These are phyloP conservation scores for Rhizopogon roseolus DNA, from an alignment of 768 basidiomycete genomes.

Conservation along the genomic window DNA sequence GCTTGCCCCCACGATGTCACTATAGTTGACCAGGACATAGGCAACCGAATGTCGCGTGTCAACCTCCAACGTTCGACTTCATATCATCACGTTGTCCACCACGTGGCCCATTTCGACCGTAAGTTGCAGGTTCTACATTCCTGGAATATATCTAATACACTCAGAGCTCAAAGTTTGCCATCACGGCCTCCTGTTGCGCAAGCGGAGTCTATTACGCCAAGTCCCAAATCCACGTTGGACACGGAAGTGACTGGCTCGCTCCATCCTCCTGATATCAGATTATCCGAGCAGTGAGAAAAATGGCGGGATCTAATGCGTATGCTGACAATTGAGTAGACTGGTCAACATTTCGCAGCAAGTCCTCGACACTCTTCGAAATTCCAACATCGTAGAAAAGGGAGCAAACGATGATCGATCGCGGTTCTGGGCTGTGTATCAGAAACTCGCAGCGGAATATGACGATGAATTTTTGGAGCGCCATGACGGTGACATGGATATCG, in stretches of 20 bases:
- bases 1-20: neutral
- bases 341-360: neutral
- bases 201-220: neutral
- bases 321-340: neutral
- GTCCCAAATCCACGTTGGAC: neutral
- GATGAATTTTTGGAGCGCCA: neutral
- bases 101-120: neutral
- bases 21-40: neutral
- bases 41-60: neutral
- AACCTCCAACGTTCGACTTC: neutral
- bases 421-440: constrained; percentile 1
- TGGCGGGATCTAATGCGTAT: neutral
- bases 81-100: too few species aligned
- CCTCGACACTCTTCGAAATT: constrained; percentile 1
- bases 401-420: neutral
- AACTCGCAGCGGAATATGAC: constrained; percentile 1
- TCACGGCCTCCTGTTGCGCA: neutral
- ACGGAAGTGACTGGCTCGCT: neutral
- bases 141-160: neutral
- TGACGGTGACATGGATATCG: constrained; percentile 2
- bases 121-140: neutral
- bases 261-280: neutral
- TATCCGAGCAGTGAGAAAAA: neutral
- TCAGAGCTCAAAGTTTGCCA: neutral
- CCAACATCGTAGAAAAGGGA: neutral